A percentile compares a stretch with the other conserved stretches of the same genome.
phyloP scores from a whole-genome alignment of 306 rosid species.

The Ammopiptanthus mongolicus region DNA sequence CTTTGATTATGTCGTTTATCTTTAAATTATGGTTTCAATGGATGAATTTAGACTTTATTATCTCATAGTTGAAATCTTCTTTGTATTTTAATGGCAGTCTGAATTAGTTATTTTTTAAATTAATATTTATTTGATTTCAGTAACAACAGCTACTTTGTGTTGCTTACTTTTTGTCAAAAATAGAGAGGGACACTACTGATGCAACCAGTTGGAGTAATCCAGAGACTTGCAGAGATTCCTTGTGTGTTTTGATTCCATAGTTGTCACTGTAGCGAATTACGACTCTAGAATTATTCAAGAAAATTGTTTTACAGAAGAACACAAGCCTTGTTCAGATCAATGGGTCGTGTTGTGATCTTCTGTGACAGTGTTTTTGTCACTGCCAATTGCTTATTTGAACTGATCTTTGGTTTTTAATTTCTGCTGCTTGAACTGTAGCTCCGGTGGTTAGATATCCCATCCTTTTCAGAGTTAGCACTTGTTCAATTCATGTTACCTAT shows the following conservation, averaged over 20 bases:
- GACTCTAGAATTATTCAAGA: neutral
- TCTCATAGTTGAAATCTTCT: neutral
- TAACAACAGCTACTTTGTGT: neutral
- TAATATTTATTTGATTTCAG: neutral
- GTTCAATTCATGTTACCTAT: neutral
- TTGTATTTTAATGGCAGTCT: neutral
- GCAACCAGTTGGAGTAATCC: neutral
- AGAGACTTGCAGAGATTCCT: neutral
- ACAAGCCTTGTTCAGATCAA: neutral
- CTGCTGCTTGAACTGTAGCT: neutral
- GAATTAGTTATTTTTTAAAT: neutral
- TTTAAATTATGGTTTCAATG: neutral
- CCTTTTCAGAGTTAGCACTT: neutral
- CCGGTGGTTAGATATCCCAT: neutral
- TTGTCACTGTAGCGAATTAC: neutral
- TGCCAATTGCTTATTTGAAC: neutral
- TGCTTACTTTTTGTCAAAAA: neutral
- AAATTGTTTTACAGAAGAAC: neutral
- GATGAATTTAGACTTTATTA: neutral
- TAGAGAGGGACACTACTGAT: neutral
- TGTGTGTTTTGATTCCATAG: neutral
- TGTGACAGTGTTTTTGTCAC: neutral
- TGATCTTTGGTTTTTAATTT: neutral
- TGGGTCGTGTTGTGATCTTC: neutral
- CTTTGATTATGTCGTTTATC: neutral